Evolutionary conservation across 495 filamentous ascomycete species (phyloP), one percentile per base, ranked within the genome.

Genomic region (Patellaria atrata): DNA sequence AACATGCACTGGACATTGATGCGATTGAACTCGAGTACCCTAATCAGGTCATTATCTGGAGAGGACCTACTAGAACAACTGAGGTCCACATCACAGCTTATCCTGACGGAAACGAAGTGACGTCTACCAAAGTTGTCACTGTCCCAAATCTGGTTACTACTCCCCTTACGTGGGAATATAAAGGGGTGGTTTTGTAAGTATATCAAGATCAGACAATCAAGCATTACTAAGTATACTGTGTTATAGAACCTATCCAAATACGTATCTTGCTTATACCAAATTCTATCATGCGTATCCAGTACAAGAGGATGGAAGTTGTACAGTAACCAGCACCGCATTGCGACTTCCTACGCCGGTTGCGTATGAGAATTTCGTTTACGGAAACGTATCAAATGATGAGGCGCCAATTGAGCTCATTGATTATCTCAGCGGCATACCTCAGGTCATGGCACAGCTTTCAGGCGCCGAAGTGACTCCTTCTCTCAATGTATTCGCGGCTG

Each of bases 21-120:
- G 33, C 45, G 3, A 45, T 38, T 15, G 46, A 30, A 4, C 29
- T 49, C 11, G 32, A 16, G 13, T 49, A 35, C 32, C 46, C 46
- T 5, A 42, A 34, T 3, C 19, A 23, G 19, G 46, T 49, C 14
- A 27, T 37, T 3, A 33, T 37, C 12, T 32, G 23, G 14, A 49
- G 41, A 8, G 15, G 7, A 33, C 13, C 20, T 38, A 21, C 15
- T 41, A 37, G 35, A 1, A 41, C 16, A 15, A 29, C 45, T 4
- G 37, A 36, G 15, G 33, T 49, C 9, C 42, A 38, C 21, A 33
- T 31, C 11, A 34, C 32, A 8, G 10, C 6, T 4, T 38, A 41
- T 19, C 3, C 27, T 3, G 40, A 25, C 11, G 41, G 41, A 8
- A 22, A 27, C 7, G 26, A 30, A 14, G 16, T 0, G 22, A 37